Conservation (phyloP, 2,329 filamentous ascomycete genomes). For the Penicillium sp. region DNA sequence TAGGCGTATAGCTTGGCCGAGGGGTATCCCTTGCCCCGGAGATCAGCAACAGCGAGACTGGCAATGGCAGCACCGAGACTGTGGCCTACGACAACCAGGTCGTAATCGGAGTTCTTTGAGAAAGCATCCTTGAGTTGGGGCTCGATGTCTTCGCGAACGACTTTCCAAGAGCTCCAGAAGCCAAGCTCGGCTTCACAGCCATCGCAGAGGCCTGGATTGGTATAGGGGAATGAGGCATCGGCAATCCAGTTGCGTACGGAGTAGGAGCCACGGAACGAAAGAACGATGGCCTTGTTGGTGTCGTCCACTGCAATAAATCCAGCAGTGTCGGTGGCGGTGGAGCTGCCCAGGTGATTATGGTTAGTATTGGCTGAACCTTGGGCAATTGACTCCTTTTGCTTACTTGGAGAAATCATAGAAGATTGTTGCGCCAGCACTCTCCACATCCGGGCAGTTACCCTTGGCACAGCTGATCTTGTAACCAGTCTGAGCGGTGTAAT, state of each 20-base stretch:
- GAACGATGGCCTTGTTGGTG: conserved; percentile 42
- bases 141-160: conserved; percentile 38
- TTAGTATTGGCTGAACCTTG: background rate
- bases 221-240: conserved; percentile 31
- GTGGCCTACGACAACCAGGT: conserved; percentile 59
- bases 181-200: conserved; percentile 47
- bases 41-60: conserved; percentile 59
- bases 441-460: conserved; percentile 49
- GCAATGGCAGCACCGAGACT: conserved; percentile 68
- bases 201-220: conserved; percentile 43
- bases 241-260: conserved; percentile 38
- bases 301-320: conserved; percentile 53
- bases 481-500: conserved; percentile 45
- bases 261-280: conserved; percentile 41
- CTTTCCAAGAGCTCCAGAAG: conserved; percentile 51
- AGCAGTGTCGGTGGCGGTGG: conserved; percentile 43
- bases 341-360: conserved; percentile 1
- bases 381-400: conserved; percentile 1
- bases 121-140: conserved; percentile 31
- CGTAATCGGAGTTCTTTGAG: conserved; percentile 34
- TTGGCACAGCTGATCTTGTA: conserved; percentile 46
- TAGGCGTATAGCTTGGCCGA: conserved; percentile 64
- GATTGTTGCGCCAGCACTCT: conserved; percentile 34
- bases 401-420: conserved; percentile 52
- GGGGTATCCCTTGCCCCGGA: conserved; percentile 52